These are phyloP conservation scores for Acer campestre DNA, from an alignment of 345 rosid species.

Conservation along the genomic window DNA sequence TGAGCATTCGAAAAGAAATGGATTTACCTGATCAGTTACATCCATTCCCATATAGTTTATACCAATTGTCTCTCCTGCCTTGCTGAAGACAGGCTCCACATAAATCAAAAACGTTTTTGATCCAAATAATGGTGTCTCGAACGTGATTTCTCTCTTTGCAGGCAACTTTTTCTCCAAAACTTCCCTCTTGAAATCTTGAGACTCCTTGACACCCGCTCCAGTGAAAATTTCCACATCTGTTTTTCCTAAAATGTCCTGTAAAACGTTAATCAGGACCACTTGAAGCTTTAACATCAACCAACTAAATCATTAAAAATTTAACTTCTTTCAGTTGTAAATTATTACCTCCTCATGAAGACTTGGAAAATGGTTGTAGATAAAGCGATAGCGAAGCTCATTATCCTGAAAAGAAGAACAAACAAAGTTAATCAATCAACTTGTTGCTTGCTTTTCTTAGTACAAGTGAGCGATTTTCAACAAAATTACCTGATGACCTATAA, in stretches of 20 bases:
- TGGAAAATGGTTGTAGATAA: slow-evolving; percentile 92
- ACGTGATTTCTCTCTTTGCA: slow-evolving; percentile 91
- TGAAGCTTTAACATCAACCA: background rate
- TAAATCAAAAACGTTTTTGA: slow-evolving; percentile 83
- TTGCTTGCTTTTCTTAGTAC: too few relatives aligned
- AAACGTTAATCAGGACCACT: slow-evolving; percentile 6
- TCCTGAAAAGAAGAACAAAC: slow-evolving; percentile 48
- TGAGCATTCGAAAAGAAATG: slow-evolving; percentile 3
- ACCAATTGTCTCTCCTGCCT: slow-evolving; percentile 83
- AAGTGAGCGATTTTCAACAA: too few relatives aligned
- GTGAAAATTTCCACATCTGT: slow-evolving; percentile 87
- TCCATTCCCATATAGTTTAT: slow-evolving; percentile 98
- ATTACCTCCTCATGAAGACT: slow-evolving; percentile 79
- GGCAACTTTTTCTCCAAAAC: slow-evolving; percentile 86
- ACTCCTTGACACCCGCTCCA: slow-evolving; percentile 91
- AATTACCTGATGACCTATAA: slow-evolving; percentile 89
- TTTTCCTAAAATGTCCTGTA: slow-evolving; percentile 87
- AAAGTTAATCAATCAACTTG: too few relatives aligned
- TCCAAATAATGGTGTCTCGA: slow-evolving; percentile 84
- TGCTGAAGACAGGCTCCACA: slow-evolving; percentile 92
- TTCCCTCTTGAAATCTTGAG: slow-evolving; percentile 92
- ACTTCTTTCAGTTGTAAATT: slow-evolving; percentile 11
- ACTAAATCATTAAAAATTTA: slow-evolving; percentile 24
- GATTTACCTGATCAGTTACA: slow-evolving; percentile 83
- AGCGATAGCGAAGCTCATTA: slow-evolving; percentile 82